Evolutionary conservation across 2,329 filamentous ascomycete species (phyloP), one percentile per base, ranked within the genome.

Genomic region (Fusarium veterinarium): DNA sequence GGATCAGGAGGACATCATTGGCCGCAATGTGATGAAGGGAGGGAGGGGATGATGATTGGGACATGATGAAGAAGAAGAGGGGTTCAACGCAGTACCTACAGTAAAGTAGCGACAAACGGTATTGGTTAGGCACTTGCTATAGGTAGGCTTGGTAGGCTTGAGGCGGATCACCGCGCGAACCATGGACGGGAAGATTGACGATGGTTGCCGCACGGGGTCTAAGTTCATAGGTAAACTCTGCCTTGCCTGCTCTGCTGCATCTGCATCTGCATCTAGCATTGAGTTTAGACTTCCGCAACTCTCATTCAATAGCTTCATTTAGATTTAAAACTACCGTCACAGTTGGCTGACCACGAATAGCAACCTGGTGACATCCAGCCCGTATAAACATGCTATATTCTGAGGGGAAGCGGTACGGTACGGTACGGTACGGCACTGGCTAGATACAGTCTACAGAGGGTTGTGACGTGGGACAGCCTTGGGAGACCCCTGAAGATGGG

Each of bases 401-500:
- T n/a, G 40, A 35, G 53, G 30, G 30, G 19, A 48, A 46, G 40
- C 38, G 38, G 38, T 56, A 33, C 28, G 28, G 38, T 55, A 31
- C 37, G 51, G 51, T 42, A 31, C 37, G 51, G 51, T 42, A 35
- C 51, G 52, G 67, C 42, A 67, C 56, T 59, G n/a, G 38, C 44
- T 51, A 46, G 45, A 46, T 69, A 49, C 45, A 51, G 33, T 59
- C 52, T 62, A 44, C 59, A 56, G 46, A 61, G 30, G 64, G 62
- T 71, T 41, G 61, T 61, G 69, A 72, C 59, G 67, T 59, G 67
- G 38, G 66, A 66, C 44, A 64, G 66, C 45, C 63, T 60, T 60
- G 58, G 46, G 45, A 64, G 71, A 71, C 70, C 71, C 71, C 70
- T 73, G 71, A 46, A 57, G 45, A 53, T 61, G 66, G 33, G 35